Percentiles rank a stretch among this genome's conserved stretches.
Conservation (phyloP, 441 rosid genomes). For the Jatropha multifida region DNA sequence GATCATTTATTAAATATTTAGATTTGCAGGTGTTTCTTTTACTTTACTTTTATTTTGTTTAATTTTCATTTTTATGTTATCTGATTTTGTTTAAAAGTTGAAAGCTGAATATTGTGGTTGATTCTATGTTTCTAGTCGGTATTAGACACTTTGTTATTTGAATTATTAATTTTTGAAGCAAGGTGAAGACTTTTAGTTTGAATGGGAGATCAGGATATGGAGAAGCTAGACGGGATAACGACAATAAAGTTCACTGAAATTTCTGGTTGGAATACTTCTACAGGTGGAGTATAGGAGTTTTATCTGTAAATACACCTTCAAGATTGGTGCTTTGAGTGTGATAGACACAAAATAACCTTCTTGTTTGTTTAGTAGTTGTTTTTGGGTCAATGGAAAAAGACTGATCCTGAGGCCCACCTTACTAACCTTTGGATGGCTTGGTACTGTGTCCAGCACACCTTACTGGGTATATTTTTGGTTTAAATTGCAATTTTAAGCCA, state of each 20-base stretch:
- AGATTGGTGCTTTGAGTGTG: conserved; percentile 16
- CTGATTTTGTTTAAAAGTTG: not conserved
- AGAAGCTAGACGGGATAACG: not conserved
- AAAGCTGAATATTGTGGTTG: not conserved
- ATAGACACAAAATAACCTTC: conserved; percentile 19
- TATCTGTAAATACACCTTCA: not conserved
- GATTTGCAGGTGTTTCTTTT: not conserved
- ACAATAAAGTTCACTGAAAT: not conserved
- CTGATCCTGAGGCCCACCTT: conserved; percentile 26
- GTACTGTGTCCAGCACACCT: not conserved
- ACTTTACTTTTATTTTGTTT: not conserved
- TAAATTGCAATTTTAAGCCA: conserved; percentile 19
- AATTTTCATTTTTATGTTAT: not conserved
- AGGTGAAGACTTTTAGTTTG: not conserved
- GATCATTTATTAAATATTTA: not conserved
- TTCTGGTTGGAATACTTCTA: conserved; percentile 24
- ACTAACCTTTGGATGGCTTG: conserved; percentile 12
- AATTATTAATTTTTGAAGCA: not conserved
- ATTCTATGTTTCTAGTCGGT: not conserved
- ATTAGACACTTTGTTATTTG: not conserved
- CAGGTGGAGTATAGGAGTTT: conserved; percentile 17
- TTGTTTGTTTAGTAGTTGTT: conserved; percentile 24
- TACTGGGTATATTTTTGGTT: conserved; percentile 18
- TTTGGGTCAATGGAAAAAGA: conserved; percentile 27
- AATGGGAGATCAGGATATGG: not conserved